Base-by-base conservation (phyloP, 2,329 filamentous ascomycete species). In the Chaetomiaceae sp. region DNA sequence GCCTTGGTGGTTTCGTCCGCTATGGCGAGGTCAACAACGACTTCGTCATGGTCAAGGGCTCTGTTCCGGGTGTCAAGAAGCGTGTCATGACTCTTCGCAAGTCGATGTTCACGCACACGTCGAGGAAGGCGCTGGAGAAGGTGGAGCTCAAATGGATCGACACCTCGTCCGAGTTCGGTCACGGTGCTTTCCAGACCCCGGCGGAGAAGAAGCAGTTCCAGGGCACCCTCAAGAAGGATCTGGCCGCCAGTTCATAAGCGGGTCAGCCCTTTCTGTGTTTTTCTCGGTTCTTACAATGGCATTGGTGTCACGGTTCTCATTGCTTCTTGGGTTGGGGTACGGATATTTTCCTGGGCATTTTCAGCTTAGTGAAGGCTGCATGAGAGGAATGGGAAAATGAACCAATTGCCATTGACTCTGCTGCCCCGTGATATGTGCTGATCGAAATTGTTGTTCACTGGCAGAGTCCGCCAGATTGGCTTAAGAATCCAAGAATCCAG, bases 71-170 rank as follows among this genome's bases (percentile, higher is more conserved):
- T 84, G 84, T 89, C 69, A 97, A 97, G 90, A 98, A 98, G 90
- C 84, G 93, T 70, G 84, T 98, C 70, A 87, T 97, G 79, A 98
- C 93, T 62, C 86, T 98, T 65, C 87, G 93, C 74, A 98, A 97
- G 82, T 94, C 91, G 61, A 93, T 98, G 82, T 97, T 93, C 83
- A 80, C 78, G 55, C 93, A 98, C 82, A 97, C 90, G 63, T 95
- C 86, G 68, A 82, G 93, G 70, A 89, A 85, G 72, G 88, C 93
- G 47, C 81, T 95, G 68, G 93, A 98, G 86, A 97, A 98, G 88
- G 87, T 97, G 72, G 88, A 91, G 68, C 87, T 98, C 79, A 98
- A 98, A 79, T 98, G 93, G 93, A 98, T 98, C 86, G 93, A 98
- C 68, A 98, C 93, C 65, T 96, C 90, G 55, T 96, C 90, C 78